A percentile compares a stretch with the other conserved stretches of the same genome.
Conservation (phyloP, 1,139 yeast species). For the Geotrichum reessii region DNA sequence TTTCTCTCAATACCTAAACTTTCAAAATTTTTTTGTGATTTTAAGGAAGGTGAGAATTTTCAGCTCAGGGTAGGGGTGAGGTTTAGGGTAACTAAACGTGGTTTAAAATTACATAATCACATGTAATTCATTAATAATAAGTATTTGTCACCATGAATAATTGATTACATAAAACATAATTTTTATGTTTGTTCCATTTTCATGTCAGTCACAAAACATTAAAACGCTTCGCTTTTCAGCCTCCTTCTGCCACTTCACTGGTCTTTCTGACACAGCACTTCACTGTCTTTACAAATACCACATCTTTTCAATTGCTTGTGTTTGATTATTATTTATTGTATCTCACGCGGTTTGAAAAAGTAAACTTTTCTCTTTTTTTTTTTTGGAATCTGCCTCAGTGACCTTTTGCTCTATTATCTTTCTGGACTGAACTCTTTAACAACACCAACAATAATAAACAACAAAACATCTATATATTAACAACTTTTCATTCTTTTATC, state of each 20-base stretch:
- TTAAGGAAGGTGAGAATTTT: neutral
- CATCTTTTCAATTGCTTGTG: neutral
- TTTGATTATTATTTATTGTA: neutral
- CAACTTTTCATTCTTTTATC: neutral
- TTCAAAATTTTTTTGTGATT: neutral
- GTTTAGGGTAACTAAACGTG: neutral
- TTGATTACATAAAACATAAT: neutral
- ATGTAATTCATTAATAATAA: neutral
- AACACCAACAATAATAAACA: neutral
- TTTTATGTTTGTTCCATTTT: neutral
- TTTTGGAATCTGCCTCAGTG: neutral
- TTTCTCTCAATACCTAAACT: neutral
- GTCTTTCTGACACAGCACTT: neutral
- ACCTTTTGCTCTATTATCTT: neutral
- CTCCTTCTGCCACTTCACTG: neutral
- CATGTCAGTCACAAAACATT: neutral
- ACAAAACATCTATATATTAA: neutral
- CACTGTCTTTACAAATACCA: neutral
- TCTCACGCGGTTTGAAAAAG: neutral
- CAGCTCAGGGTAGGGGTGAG: neutral
- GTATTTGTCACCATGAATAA: neutral
- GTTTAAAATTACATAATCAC: no score
- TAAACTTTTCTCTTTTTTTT: no score
- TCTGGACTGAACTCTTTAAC: neutral
- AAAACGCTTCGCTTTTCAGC: neutral